Percentiles rank a stretch among this genome's conserved stretches.
Conservation (phyloP, 345 rosid genomes). For the Brassica carinata region DNA sequence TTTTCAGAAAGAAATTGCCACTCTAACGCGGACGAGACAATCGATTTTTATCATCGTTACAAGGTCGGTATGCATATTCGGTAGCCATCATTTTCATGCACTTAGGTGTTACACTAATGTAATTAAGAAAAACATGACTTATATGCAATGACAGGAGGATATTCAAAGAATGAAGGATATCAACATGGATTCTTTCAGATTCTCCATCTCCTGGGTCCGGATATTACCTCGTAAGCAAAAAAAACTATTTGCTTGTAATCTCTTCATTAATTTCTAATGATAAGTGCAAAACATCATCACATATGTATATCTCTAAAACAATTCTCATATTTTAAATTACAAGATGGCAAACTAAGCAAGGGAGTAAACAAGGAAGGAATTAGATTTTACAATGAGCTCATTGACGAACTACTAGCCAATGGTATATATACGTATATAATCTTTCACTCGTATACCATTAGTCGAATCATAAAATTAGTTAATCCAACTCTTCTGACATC, state of each 20-base stretch:
- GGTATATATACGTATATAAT: constrained; percentile 27
- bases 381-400: constrained; percentile 54
- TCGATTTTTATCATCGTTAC: constrained; percentile 45
- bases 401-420: constrained; percentile 44
- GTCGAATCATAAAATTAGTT: neutral
- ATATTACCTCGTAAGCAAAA: constrained; percentile 44
- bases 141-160: constrained; percentile 40
- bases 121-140: neutral
- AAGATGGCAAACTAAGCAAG: constrained; percentile 47
- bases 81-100: neutral
- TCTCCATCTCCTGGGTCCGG: constrained; percentile 58
- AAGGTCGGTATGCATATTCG: constrained; percentile 28
- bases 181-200: constrained; percentile 50
- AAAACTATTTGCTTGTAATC: neutral
- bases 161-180: constrained; percentile 39
- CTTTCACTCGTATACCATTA: neutral
- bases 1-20: constrained; percentile 25
- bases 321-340: neutral
- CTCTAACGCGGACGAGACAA: constrained; percentile 30
- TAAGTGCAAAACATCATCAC: neutral
- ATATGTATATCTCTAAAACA: neutral
- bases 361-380: constrained; percentile 51
- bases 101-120: neutral
- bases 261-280: neutral
- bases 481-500: neutral